Evolutionary conservation across 371 early-diverging fungal genomes (phyloP), one percentile per base, ranked within the genome.

Genomic region (Phascolomyces articulosus): DNA sequence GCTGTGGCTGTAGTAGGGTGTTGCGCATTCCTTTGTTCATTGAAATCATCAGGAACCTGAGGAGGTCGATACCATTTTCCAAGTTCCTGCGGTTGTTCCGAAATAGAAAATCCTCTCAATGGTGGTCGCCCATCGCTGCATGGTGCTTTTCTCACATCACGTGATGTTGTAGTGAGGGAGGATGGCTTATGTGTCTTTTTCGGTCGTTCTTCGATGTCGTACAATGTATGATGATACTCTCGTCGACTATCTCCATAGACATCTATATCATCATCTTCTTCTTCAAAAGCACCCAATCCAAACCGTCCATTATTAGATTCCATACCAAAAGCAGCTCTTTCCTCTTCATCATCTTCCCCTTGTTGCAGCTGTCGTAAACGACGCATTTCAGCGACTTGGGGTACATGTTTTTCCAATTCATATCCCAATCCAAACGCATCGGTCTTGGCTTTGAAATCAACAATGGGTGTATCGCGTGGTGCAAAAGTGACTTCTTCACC

Each of bases 361-460:
- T 27, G 66, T 31, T 67, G 64, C 40, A 73, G 28, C 31, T 73
- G 71, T 20, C 79, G 71, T 16, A 75, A 49, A 58, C 75, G 69
- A 29, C 67, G 77, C 74, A 80, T 75, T 55, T 78, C 80, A 11
- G 78, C 83, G 55, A 92, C 85, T 67, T 93, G 90, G 11, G 89
- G 90, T 0, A 88, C 90, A 41, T 83, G 63, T 23, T 72, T 72
- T 58, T 82, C 80, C 4, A 92, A 79, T 61, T 92, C 87, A 67
- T 74, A 95, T 0, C 94, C 93, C 13, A 93, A 60, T 15, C 95
- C 95, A 60, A 73, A 83, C 3, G 67, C 69, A 64, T 92, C 85
- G 28, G 75, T 77, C 62, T 92, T 92, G 28, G 81, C 65, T n/a
- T 64, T 63, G 63, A 76, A 89, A 3, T 73, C 63, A 18, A 86